Percentiles rank a stretch among this genome's conserved stretches.
Conservation (phyloP, 352 stramenopile genomes). For the Pythium scleroteichum region DNA sequence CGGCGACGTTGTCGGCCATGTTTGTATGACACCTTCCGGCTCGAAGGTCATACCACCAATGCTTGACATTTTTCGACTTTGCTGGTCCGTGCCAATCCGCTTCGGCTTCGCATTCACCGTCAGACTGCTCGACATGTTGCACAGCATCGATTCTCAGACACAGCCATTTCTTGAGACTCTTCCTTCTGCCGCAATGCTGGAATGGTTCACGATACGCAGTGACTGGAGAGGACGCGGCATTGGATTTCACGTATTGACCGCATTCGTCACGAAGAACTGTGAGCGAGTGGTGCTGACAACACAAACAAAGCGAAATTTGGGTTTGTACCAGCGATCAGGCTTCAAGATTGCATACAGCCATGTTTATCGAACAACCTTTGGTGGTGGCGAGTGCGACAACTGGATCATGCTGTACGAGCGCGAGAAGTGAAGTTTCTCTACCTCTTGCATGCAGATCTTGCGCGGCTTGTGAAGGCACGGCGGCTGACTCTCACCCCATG, state of each 20-base stretch:
- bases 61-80: slow-evolving; percentile 2
- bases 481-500: no score
- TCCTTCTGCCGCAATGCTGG: not conserved
- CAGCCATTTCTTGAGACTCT: not conserved
- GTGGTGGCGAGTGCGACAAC: not conserved
- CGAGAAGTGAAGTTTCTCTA: not conserved
- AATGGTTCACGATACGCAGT: not conserved
- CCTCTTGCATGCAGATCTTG: no score
- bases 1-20: slow-evolving; percentile 10
- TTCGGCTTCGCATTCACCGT: slow-evolving; percentile 16
- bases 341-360: not conserved
- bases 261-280: not conserved
- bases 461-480: no score
- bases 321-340: not conserved
- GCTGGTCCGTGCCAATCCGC: slow-evolving; percentile 10
- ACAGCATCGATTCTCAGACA: slow-evolving; percentile 1
- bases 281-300: not conserved
- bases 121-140: slow-evolving; percentile 9
- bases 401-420: not conserved
- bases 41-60: not conserved
- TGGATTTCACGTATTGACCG: not conserved
- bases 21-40: slow-evolving; percentile 5
- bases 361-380: not conserved
- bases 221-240: not conserved
- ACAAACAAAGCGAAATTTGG: not conserved